These are phyloP conservation scores for Harringtonia aguacate DNA, from an alignment of 2,329 filamentous ascomycete species.

Conservation along the genomic window DNA sequence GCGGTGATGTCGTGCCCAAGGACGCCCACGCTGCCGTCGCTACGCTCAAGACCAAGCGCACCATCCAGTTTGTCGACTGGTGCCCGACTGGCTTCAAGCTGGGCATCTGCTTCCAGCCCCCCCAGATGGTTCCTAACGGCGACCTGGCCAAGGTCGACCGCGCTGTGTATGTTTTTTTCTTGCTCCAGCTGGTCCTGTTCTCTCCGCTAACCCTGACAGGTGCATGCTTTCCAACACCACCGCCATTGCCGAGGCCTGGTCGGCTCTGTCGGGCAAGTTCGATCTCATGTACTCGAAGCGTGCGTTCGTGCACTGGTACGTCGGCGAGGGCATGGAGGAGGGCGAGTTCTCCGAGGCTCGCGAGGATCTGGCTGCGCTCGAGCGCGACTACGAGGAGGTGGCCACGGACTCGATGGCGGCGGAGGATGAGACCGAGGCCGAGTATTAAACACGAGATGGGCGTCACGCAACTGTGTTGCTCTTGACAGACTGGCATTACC, in stretches of 20 bases:
- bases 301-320: conserved; percentile 99
- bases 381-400: conserved; percentile 98
- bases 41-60: conserved; percentile 97
- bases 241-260: conserved; percentile 97
- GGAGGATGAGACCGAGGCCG: conserved; percentile 74
- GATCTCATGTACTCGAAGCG: conserved; percentile 99
- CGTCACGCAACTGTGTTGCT: background rate
- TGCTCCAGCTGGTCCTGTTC: background rate
- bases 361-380: conserved; percentile 94
- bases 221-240: conserved; percentile 99
- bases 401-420: conserved; percentile 86
- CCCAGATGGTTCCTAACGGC: conserved; percentile 56
- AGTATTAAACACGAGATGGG: conserved; percentile 58
- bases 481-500: conserved; percentile 1
- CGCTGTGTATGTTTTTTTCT: conserved; percentile 61
- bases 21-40: conserved; percentile 88
- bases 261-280: conserved; percentile 92
- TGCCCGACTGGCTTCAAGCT: conserved; percentile 99
- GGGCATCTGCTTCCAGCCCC: conserved; percentile 99
- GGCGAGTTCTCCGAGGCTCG: conserved; percentile 99
- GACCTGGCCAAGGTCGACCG: conserved; percentile 97
- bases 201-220: conserved; percentile 28
- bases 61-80: conserved; percentile 99
- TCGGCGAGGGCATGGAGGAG: conserved; percentile 99
- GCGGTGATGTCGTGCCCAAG: conserved; percentile 95